Evolutionary conservation across 768 basidiomycete species (phyloP), one percentile per base, ranked within the genome.

Genomic region (Boletellus ananiceps): DNA sequence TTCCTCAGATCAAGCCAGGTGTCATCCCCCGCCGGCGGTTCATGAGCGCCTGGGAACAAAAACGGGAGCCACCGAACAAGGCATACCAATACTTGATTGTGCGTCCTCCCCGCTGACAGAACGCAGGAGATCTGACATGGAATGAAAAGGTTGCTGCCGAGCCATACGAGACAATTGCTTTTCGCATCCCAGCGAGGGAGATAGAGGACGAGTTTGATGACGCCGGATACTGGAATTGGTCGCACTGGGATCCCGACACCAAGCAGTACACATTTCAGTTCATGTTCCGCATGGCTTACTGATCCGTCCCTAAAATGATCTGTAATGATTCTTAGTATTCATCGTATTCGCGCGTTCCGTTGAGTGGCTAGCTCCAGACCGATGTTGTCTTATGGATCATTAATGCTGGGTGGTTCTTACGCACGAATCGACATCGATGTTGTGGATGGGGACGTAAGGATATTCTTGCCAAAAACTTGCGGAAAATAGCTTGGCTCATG

Each of bases 211-310:
- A 93, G 62, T 81, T 88, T 40, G 86, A 92, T 52, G 92, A 94
- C 59, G 88, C 86, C 25, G 85, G 86, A 14, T 89, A 85, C 57
- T 93, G 88, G 88, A 91, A 90, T 60, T 99, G 96, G 96, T 94
- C 94, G 35, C 90, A 97, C 63, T 98, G 95, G 96, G 96, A 98
- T 66, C 83, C 89, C n/a, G 95, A 99, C 66, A 95, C 93, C 44
- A 97, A 97, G 71, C 93, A 96, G 70, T 95, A 93, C 69, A 91
- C 86, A 66, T 94, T 95, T 76, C 94, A 96, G 70, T 95, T 97
- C 75, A 88, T 97, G 84, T 97, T 93, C 74, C 81, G 85, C 59
- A 71, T 84, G 55, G 59, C 63, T 27, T 67, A 65, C 44, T 69
- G 57, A 67, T 58, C n/a, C 44, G 45, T 46, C 57, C 49, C 38